Percentiles rank a stretch among this genome's conserved stretches.
Conservation (phyloP, 768 basidiomycete species). For the Trametes meyenii region DNA sequence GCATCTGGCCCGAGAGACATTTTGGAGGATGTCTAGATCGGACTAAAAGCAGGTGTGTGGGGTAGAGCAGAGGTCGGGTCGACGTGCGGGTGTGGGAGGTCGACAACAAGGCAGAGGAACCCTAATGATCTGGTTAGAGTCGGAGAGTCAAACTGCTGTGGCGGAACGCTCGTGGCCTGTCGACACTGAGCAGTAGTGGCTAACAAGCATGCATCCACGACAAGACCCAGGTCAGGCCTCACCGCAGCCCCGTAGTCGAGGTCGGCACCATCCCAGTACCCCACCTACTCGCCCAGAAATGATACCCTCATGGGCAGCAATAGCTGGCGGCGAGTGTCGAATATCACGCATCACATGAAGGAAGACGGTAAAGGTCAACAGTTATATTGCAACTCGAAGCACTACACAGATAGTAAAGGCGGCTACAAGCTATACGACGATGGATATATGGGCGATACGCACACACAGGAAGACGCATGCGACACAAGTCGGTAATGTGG, state of each 20-base stretch:
- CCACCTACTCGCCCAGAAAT: too few species aligned
- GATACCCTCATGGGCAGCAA: too few species aligned
- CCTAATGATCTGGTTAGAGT: conserved; percentile 26
- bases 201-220: not conserved
- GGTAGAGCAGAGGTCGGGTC: conserved; percentile 6
- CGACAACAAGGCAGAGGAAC: conserved; percentile 24
- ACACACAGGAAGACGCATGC: too few species aligned
- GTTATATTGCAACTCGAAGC: not conserved
- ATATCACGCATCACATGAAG: not conserved
- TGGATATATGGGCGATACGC: too few species aligned
- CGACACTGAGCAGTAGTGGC: conserved; percentile 7
- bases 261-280: too few species aligned
- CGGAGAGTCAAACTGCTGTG: conserved; percentile 40
- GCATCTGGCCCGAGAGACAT: conserved; percentile 55
- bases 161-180: conserved; percentile 24
- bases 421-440: not conserved
- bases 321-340: not conserved
- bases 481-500: too few species aligned
- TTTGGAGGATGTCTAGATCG: not conserved
- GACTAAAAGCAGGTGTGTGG: not conserved
- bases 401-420: not conserved
- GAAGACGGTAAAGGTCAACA: not conserved
- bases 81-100: conserved; percentile 21
- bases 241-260: too few species aligned
- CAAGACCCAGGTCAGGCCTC: not conserved